Evolutionary conservation across 2,329 filamentous ascomycete species (phyloP), one percentile per base, ranked within the genome.

Genomic region (Fusarium sp.): DNA sequence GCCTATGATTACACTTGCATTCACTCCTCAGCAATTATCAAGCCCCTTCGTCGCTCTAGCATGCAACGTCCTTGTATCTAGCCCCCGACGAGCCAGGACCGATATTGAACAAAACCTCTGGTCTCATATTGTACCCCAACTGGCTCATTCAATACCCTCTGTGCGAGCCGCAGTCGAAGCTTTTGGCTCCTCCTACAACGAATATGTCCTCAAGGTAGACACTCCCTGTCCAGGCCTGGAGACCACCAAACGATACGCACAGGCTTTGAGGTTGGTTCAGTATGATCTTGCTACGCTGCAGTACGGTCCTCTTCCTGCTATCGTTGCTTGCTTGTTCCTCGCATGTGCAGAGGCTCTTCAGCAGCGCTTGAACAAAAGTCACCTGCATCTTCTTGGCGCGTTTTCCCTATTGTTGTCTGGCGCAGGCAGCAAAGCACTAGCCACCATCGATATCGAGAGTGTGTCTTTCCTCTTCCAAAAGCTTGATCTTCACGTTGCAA

Each of bases 401-500:
- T 62, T 68, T 3, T 32, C 64, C 2, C 39, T 72, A 1, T 56
- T 72, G 57, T 32, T 45, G n/a, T 68, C 69, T 7, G 39, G 20
- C 9, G 14, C 44, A 0, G 32, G 50, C 8, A 24, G 56, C 7
- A 49, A 48, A 3, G 4, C 40, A 8, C 4, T 32, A 0, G 9
- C 43, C 1, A 39, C 35, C 6, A 20, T 63, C 1, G 64, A 71
- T 28, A 57, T 44, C 0, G 35, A 56, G 17, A 41, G 56, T 14
- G 28, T 72, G 1, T 61, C 65, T 0, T 45, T 68, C 6, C 33
- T 71, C 0, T 35, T 71, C 1, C 53, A 63, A 5, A 72, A 72
- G 4, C 57, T 72, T 6, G 70, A 72, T 11, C 56, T 72, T 0
- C 69, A 72, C 40, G 45, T 65, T 2, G 67, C 70, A 4, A 72